Percentiles rank a stretch among this genome's conserved stretches.
phyloP scores from a whole-genome alignment of 2,329 filamentous ascomycete species.

The Pseudogymnoascus sp. region DNA sequence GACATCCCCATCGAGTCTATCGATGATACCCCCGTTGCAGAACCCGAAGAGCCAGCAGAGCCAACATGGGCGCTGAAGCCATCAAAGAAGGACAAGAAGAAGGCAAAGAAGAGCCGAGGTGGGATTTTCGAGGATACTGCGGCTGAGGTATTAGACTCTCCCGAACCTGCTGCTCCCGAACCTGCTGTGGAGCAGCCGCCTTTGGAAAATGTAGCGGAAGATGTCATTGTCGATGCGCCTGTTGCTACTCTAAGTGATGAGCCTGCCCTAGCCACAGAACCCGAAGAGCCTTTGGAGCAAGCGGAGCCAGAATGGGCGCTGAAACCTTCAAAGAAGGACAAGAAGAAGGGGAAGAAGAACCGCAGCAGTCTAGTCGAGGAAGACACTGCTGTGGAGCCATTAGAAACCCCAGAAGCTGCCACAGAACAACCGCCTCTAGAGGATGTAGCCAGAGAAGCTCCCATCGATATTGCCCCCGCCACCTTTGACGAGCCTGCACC shows the following conservation, averaged over 20 bases:
- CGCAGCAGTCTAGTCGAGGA: not conserved
- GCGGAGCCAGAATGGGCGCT: not conserved
- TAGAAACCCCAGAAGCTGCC: not conserved
- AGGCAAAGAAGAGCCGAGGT: constrained; percentile 9
- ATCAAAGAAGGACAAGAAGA: constrained; percentile 35
- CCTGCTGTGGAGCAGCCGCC: not conserved
- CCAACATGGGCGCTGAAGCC: not conserved
- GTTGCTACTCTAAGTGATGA: constrained; percentile 3
- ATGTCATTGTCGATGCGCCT: not conserved
- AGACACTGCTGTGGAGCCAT: not conserved
- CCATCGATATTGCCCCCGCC: not conserved
- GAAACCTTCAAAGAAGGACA: constrained; percentile 30
- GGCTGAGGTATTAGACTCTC: not conserved
- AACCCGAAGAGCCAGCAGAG: not conserved
- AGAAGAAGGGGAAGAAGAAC: constrained; percentile 27
- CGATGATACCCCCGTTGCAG: not conserved
- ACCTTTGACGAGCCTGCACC: not conserved
- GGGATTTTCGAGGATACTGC: not conserved
- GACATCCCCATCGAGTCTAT: not conserved
- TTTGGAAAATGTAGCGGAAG: not conserved
- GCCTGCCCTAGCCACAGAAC: not conserved
- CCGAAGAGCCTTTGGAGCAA: not conserved
- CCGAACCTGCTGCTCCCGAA: not conserved
- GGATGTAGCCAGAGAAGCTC: not conserved
- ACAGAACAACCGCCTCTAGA: not conserved